Evolutionary conservation across 1,284 basidiomycete genomes (phyloP).

Genomic region (Microbotryum lychnidis-dioicae): DNA sequence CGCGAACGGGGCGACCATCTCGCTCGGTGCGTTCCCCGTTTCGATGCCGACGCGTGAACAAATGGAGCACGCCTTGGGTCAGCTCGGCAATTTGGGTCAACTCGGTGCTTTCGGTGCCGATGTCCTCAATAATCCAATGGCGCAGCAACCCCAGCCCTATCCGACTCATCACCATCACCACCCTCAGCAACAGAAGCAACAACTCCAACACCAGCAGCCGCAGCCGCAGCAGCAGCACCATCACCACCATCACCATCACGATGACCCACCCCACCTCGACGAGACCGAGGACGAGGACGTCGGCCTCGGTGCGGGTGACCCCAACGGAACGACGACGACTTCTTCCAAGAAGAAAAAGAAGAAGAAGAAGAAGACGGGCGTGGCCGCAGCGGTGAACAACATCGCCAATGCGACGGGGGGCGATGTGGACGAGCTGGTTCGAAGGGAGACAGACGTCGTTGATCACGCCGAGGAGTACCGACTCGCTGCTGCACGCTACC

Average conservation of each 20-base stretch:
- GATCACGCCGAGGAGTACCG: neutral
- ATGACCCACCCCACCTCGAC: neutral
- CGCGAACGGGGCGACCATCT: slow-evolving; percentile 31
- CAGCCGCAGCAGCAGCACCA: slow-evolving; percentile 3
- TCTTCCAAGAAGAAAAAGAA: slow-evolving; percentile 42
- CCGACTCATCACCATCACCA: neutral
- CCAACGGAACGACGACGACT: slow-evolving; percentile 1
- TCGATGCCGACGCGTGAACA: slow-evolving; percentile 31
- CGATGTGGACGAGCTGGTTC: no score
- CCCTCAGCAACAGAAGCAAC: neutral
- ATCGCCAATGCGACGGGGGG: slow-evolving; percentile 27
- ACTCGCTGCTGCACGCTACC: neutral
- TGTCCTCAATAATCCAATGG: neutral
- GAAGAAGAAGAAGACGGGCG: slow-evolving; percentile 48
- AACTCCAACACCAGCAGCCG: slow-evolving; percentile 5
- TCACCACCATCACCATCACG: neutral
- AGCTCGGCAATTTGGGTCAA: no score
- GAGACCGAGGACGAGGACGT: slow-evolving; percentile 13
- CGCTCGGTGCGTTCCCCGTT: slow-evolving; percentile 34
- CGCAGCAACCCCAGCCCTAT: neutral
- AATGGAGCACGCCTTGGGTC: slow-evolving; percentile 29
- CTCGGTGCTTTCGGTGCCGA: slow-evolving; percentile 5
- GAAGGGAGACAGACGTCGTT: no score
- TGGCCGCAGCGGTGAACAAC: slow-evolving; percentile 38
- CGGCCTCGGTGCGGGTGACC: slow-evolving; percentile 7